Evolutionary conservation across 805 yeast genomes (phyloP).

Genomic region (Candida xiaguanensis): DNA sequence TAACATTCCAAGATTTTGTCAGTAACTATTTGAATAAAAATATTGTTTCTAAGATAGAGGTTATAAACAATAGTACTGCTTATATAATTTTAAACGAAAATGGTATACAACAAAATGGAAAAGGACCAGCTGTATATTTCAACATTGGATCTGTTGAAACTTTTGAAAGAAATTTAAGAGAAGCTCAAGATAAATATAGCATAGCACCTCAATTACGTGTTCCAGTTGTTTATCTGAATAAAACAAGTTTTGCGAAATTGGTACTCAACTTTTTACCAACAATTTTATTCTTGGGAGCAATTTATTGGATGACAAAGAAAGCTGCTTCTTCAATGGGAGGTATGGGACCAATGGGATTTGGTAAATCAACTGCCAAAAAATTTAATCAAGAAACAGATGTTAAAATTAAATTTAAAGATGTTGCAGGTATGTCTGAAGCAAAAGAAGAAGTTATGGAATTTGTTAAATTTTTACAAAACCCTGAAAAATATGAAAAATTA

Average conservation of each 20-base stretch:
- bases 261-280: slow-evolving; percentile 85
- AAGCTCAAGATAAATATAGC: slow-evolving; percentile 67
- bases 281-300: slow-evolving; percentile 78
- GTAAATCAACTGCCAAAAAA: slow-evolving; percentile 85
- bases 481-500: slow-evolving; percentile 81
- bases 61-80: slow-evolving; percentile 75
- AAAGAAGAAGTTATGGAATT: slow-evolving; percentile 98
- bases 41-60: slow-evolving; percentile 66
- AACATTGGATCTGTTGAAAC: slow-evolving; percentile 85
- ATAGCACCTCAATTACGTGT: slow-evolving; percentile 62
- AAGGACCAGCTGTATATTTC: slow-evolving; percentile 40
- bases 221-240: slow-evolving; percentile 77
- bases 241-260: slow-evolving; percentile 62
- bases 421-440: slow-evolving; percentile 97
- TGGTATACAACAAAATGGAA: slow-evolving; percentile 37
- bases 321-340: slow-evolving; percentile 60
- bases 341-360: slow-evolving; percentile 75
- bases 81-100: slow-evolving; percentile 63
- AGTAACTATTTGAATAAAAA: slow-evolving; percentile 71
- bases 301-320: slow-evolving; percentile 74
- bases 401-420: slow-evolving; percentile 85
- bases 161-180: slow-evolving; percentile 76
- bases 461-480: slow-evolving; percentile 88
- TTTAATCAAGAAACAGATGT: slow-evolving; percentile 92
- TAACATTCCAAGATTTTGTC: slow-evolving; percentile 92